Percentiles rank a stretch among this genome's conserved stretches.
These are phyloP conservation scores for Epichloe festucae DNA, from an alignment of 2,329 filamentous ascomycete genomes.

Conservation along the genomic window DNA sequence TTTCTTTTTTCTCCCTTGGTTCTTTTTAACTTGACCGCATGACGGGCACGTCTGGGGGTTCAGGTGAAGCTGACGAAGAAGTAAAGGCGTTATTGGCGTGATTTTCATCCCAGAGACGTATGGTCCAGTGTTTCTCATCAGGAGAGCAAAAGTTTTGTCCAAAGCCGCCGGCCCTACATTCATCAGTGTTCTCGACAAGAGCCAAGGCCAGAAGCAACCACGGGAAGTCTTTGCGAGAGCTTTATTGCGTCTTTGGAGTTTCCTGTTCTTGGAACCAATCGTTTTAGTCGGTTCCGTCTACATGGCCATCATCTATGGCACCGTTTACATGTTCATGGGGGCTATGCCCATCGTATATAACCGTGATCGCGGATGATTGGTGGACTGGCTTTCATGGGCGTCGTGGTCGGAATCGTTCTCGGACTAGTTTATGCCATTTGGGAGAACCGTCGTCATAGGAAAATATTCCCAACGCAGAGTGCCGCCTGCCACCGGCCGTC, in stretches of 20 bases:
- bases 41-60: too few relatives aligned
- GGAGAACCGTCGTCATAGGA: conserved; percentile 35
- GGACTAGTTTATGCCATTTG: conserved; percentile 35
- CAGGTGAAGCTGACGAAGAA: too few relatives aligned
- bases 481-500: conserved; percentile 41
- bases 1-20: too few relatives aligned
- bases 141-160: too few relatives aligned
- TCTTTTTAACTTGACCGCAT: too few relatives aligned
- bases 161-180: too few relatives aligned
- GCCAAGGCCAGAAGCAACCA: too few relatives aligned
- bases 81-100: too few relatives aligned
- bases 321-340: conserved; percentile 34
- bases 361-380: conserved; percentile 35
- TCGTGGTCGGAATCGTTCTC: conserved; percentile 43
- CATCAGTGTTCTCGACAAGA: too few relatives aligned
- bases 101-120: too few relatives aligned
- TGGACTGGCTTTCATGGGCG: conserved; percentile 45
- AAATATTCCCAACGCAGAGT: conserved; percentile 35
- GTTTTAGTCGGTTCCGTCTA: conserved; percentile 46
- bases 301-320: conserved; percentile 38
- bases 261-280: conserved; percentile 46
- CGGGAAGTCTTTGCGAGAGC: too few relatives aligned
- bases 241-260: background rate
- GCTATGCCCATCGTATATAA: conserved; percentile 45
- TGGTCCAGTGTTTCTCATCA: too few relatives aligned